A percentile compares a stretch with the other conserved stretches of the same genome.
Conservation (phyloP, 805 yeast species). For the Candida rishiriensis region DNA sequence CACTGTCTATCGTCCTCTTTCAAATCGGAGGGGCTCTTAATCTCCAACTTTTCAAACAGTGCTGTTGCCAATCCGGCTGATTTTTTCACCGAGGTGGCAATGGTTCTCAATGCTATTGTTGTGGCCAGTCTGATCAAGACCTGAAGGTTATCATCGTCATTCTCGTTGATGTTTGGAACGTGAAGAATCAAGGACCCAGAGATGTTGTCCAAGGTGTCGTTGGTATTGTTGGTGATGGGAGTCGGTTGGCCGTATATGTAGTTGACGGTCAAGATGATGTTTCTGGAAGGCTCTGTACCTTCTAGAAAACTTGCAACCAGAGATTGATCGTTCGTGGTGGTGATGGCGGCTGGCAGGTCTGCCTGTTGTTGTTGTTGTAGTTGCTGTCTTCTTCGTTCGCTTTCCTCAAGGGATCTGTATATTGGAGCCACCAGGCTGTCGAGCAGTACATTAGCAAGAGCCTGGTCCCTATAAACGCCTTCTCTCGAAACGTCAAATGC, state of each 20-base stretch:
- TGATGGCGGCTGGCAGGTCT: no score
- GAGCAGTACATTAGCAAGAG: conserved; percentile 16
- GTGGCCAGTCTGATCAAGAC: conserved; percentile 64
- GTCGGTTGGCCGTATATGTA: conserved; percentile 31
- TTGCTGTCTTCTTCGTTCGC: conserved; percentile 5
- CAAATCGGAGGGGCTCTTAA: conserved; percentile 29
- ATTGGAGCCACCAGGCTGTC: conserved; percentile 23
- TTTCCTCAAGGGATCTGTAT: conserved; percentile 19
- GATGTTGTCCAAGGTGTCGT: conserved; percentile 25
- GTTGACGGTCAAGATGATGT: conserved; percentile 37
- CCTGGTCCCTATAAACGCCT: conserved; percentile 27
- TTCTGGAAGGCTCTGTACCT: conserved; percentile 27
- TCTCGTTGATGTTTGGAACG: conserved; percentile 59
- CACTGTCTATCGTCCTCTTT: conserved; percentile 36
- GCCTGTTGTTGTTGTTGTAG: background rate
- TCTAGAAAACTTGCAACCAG: background rate
- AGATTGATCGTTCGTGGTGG: no score
- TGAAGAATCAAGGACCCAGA: conserved; percentile 60
- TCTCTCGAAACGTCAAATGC: conserved; percentile 33
- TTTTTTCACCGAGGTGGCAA: conserved; percentile 45
- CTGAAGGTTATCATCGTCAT: conserved; percentile 57
- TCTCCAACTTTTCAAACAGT: conserved; percentile 47
- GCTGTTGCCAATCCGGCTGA: conserved; percentile 50
- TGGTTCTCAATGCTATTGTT: conserved; percentile 61
- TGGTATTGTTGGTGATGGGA: conserved; percentile 10